Evolutionary conservation across 2,329 filamentous ascomycete species (phyloP), one percentile per base, ranked within the genome.

Genomic region (Aspergillus neotritici): DNA sequence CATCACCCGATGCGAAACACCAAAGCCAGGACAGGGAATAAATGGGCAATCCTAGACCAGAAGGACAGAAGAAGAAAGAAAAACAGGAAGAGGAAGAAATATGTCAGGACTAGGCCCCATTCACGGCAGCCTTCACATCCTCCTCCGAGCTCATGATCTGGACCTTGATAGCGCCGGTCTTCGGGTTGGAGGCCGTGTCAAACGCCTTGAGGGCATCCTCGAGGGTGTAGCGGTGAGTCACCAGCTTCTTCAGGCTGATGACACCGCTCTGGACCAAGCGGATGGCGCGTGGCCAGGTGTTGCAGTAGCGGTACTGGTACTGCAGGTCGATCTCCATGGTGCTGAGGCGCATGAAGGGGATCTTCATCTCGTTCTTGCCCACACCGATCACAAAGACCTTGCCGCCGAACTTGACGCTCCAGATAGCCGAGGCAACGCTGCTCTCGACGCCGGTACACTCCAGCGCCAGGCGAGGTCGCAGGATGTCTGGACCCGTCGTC

Each of bases 371-470:
- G 65, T 93, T 90, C 76, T 86, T 91, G 54, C 91, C 93, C 3
- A 97, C 90, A 32, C 91, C 91, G 53, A 96, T 94, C 51, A 97
- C 85, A 63, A 97, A 97, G 41, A 97, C 91, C 70, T 94, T 95
- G 57, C 93, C 91, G 53, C 91, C 93, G 60, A 97, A 97, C 71
- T 91, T 94, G 64, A 86, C 80, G 8, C 87, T 83, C 78, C 90
- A 93, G 64, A 96, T 91, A 41, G 89, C 88, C 21, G 86, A 77
- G 5, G 82, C 80, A 59, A 97, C 86, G 65, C 84, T 90, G 70
- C 83, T 87, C 74, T 96, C 90, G 12, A 95, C 88, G 39, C 93
- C 93, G 0, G 93, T 97, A 74, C 91, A 97, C 70, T 97, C 91
- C 69, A 97, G 78, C 10, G 83, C 83, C 41, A 95, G 73, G 13